A percentile compares a stretch with the other conserved stretches of the same genome.
phyloP scores from a whole-genome alignment of 805 yeast species.

The Nakazawaea ishiwadae region DNA sequence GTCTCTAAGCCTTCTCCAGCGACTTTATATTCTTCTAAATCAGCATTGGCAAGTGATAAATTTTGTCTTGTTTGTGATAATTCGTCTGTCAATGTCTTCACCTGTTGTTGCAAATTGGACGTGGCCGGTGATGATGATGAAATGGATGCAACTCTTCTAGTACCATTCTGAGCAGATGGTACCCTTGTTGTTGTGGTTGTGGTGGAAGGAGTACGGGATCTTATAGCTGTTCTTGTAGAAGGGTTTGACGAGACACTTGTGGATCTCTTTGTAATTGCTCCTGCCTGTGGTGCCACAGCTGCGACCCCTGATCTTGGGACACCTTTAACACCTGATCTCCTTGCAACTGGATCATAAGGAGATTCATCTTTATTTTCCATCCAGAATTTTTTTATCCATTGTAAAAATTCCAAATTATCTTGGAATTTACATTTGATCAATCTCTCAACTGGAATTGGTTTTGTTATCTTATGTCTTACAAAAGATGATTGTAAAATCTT shows the following conservation, averaged over 20 bases:
- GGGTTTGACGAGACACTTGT: neutral
- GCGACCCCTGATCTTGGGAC: conserved; percentile 2
- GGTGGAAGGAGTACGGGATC: conserved; percentile 8
- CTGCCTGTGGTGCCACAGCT: neutral
- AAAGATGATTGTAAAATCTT: conserved; percentile 84
- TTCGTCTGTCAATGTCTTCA: conserved; percentile 12
- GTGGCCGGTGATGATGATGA: conserved; percentile 9
- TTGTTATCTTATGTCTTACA: conserved; percentile 61
- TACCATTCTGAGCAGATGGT: conserved; percentile 14
- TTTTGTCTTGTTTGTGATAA: conserved; percentile 20
- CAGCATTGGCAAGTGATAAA: conserved; percentile 38
- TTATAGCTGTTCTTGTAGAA: neutral
- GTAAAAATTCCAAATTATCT: conserved; percentile 90
- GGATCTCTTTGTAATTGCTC: neutral
- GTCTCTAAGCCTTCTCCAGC: conserved; percentile 66
- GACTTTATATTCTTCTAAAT: conserved; percentile 50
- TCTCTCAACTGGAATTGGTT: conserved; percentile 74
- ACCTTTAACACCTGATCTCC: conserved; percentile 37
- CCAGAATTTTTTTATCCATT: conserved; percentile 89
- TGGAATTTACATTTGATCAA: conserved; percentile 86
- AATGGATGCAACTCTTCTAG: conserved; percentile 19
- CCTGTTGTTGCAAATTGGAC: conserved; percentile 9
- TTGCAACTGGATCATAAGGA: conserved; percentile 62
- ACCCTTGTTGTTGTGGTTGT: neutral
- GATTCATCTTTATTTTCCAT: conserved; percentile 63